These are phyloP conservation scores for Penicillium desertorum DNA, from an alignment of 495 filamentous ascomycete species.

Conservation along the genomic window DNA sequence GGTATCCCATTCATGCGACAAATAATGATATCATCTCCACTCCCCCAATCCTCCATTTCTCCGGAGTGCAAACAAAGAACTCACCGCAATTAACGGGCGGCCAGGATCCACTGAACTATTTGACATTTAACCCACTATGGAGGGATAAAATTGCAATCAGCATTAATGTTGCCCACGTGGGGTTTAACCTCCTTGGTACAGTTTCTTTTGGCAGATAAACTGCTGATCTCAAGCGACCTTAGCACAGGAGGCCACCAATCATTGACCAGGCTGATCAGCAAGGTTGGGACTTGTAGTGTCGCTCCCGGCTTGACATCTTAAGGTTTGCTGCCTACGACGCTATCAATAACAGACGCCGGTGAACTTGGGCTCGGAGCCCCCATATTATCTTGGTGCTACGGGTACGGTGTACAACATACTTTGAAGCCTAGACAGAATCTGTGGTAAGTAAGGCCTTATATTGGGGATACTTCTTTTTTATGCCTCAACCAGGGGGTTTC, in stretches of 20 bases:
- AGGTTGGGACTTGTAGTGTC: background rate
- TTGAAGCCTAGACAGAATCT: background rate
- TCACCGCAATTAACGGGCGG: background rate
- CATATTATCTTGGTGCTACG: background rate
- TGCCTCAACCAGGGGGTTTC: background rate
- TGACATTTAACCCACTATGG: conserved; percentile 3
- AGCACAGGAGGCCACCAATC: background rate
- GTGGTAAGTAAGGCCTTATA: background rate
- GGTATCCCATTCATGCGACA: background rate
- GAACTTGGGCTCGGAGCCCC: background rate
- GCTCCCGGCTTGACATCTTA: background rate
- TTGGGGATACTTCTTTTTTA: background rate
- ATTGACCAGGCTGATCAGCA: conserved; percentile 12
- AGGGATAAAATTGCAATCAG: conserved; percentile 12
- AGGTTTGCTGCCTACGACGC: background rate
- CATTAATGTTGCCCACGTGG: conserved; percentile 4
- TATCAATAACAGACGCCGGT: background rate
- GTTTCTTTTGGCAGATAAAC: conserved; percentile 4
- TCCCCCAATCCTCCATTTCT: background rate
- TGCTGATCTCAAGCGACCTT: conserved; percentile 19
- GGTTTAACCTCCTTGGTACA: conserved; percentile 10
- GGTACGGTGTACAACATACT: background rate
- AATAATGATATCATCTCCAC: background rate
- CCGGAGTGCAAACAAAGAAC: background rate
- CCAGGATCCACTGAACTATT: conserved; percentile 16